phyloP scores from a whole-genome alignment of 192 early-diverging fungal species.

The Coemansia sp. region DNA sequence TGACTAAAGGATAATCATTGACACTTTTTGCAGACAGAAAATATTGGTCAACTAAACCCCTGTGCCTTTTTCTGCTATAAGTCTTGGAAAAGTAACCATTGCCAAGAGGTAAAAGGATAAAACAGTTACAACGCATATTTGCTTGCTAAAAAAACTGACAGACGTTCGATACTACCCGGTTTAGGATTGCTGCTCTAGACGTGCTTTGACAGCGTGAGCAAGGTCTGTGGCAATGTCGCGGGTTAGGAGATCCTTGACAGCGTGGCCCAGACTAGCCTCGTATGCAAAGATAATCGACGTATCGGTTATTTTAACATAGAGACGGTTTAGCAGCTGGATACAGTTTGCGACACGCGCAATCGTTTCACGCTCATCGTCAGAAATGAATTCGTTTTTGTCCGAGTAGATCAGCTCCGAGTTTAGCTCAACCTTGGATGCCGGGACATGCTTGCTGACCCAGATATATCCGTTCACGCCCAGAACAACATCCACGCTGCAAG shows the following conservation, averaged over 20 bases:
- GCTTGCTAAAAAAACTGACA: neutral
- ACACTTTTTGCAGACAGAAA: no score
- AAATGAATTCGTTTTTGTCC: constrained; percentile 84
- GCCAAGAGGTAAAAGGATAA: no score
- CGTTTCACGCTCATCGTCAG: constrained; percentile 66
- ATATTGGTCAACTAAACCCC: no score
- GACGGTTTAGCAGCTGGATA: constrained; percentile 74
- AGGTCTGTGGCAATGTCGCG: constrained; percentile 49
- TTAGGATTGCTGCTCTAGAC: constrained; percentile 31
- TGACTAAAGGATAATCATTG: no score
- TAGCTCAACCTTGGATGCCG: constrained; percentile 63
- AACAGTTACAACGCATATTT: no score
- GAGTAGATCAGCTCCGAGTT: constrained; percentile 84
- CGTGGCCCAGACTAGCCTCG: constrained; percentile 70
- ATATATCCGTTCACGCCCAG: constrained; percentile 97
- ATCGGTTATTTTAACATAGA: constrained; percentile 84
- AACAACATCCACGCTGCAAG: constrained; percentile 90
- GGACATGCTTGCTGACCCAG: constrained; percentile 83
- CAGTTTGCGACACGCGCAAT: constrained; percentile 92
- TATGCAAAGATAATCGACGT: constrained; percentile 88
- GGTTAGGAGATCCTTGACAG: constrained; percentile 66
- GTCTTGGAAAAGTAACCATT: no score
- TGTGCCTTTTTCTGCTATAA: no score
- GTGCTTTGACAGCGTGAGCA: constrained; percentile 35
- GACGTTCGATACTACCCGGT: neutral